Evolutionary conservation across 768 basidiomycete species (phyloP).

Genomic region (Kwoniella mangroviensis): DNA sequence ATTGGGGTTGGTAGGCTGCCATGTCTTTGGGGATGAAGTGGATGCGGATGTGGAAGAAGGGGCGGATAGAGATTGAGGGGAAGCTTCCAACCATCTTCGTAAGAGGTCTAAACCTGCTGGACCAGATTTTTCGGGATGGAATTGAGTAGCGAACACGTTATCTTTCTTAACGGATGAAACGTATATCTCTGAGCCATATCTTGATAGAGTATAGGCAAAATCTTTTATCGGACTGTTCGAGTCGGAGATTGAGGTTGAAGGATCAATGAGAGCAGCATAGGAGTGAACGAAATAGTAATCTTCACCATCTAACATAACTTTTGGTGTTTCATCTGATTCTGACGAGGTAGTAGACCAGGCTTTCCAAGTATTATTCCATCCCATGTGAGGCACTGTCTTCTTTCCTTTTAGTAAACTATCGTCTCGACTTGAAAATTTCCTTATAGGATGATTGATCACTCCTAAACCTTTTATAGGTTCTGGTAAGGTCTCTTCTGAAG

Average conservation of each 20-base stretch:
- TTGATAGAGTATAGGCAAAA: conserved; percentile 84
- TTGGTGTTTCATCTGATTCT: conserved; percentile 59
- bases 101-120: conserved; percentile 79
- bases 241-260: conserved; percentile 54
- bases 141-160: conserved; percentile 91
- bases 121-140: conserved; percentile 98
- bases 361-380: conserved; percentile 82
- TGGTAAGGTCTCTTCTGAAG: conserved; percentile 74
- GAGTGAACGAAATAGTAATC: conserved; percentile 99
- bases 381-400: conserved; percentile 96
- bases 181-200: conserved; percentile 93
- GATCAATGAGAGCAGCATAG: conserved; percentile 61
- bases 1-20: conserved; percentile 45
- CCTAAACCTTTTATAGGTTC: conserved; percentile 72
- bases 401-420: conserved; percentile 49
- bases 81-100: conserved; percentile 71
- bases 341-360: conserved; percentile 58
- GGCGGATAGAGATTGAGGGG: conserved; percentile 36
- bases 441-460: conserved; percentile 79
- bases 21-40: conserved; percentile 24
- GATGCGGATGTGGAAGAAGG: conserved; percentile 14
- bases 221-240: conserved; percentile 60
- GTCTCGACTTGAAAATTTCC: conserved; percentile 63
- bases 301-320: conserved; percentile 55
- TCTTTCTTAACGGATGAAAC: conserved; percentile 78